Evolutionary conservation across 2,329 filamentous ascomycete genomes (phyloP).

Genomic region (Alternaria hordeiaustralica): DNA sequence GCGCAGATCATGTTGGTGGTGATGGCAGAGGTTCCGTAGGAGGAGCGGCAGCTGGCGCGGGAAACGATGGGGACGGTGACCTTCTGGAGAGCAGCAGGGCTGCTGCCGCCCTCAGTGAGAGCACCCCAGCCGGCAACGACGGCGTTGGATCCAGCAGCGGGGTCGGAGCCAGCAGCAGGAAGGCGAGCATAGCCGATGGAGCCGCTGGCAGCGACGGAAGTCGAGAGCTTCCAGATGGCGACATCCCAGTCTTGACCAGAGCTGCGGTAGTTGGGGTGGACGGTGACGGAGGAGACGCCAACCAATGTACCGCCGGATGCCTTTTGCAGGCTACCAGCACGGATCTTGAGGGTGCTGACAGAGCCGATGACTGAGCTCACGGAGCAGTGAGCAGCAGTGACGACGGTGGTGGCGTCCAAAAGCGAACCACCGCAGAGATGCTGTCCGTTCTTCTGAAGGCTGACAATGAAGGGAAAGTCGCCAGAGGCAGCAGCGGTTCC

Average conservation of each 20-base stretch:
- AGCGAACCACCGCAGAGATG: conserved; percentile 40
- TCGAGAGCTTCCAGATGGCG: conserved; percentile 36
- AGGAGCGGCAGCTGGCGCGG: conserved; percentile 29
- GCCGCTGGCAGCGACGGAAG: conserved; percentile 29
- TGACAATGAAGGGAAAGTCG: conserved; percentile 41
- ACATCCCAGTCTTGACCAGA: conserved; percentile 27
- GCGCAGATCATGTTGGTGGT: conserved; percentile 40
- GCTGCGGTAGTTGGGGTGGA: conserved; percentile 30
- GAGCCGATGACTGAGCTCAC: conserved; percentile 21
- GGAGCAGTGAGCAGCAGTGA: conserved; percentile 40
- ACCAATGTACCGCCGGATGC: conserved; percentile 28
- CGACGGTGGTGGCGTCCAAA: conserved; percentile 35
- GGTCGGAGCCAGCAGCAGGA: conserved; percentile 30
- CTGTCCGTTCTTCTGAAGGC: conserved; percentile 23
- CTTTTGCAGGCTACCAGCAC: conserved; percentile 27
- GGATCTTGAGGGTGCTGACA: conserved; percentile 17
- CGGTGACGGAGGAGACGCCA: conserved; percentile 22
- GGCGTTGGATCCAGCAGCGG: conserved; percentile 22
- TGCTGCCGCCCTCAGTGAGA: conserved; percentile 14
- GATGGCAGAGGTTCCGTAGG: conserved; percentile 25
- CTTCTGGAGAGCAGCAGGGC: conserved; percentile 28
- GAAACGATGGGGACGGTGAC: conserved; percentile 38
- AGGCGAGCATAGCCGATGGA: conserved; percentile 33
- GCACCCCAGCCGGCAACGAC: conserved; percentile 39
- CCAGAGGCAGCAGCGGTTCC: conserved; percentile 29